phyloP scores from a whole-genome alignment of 2,329 filamentous ascomycete species.

The Colletotrichum musicola region DNA sequence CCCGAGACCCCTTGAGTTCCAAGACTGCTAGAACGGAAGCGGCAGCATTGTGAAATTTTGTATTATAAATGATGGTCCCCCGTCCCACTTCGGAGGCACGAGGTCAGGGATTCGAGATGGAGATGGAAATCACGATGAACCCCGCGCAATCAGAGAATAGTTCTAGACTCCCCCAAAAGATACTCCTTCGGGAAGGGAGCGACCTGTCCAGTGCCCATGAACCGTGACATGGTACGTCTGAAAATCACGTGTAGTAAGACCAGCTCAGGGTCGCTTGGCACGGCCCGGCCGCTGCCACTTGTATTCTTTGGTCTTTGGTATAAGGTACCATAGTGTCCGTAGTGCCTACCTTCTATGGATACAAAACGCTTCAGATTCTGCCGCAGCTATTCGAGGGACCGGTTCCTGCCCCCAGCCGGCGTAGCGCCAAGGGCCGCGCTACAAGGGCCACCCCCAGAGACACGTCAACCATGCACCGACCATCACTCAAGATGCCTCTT shows the following conservation, averaged over 20 bases:
- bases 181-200: neutral
- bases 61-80: neutral
- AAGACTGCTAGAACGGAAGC: neutral
- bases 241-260: slow-evolving; percentile 26
- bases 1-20: neutral
- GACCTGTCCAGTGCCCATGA: neutral
- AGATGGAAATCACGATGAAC: slow-evolving; percentile 10
- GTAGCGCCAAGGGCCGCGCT: slow-evolving; percentile 17
- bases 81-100: neutral
- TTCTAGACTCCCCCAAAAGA: slow-evolving; percentile 2
- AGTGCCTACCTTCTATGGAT: no score
- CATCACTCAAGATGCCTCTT: neutral
- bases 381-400: neutral
- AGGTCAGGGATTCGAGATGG: slow-evolving; percentile 20
- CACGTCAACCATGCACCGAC: slow-evolving; percentile 38
- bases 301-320: neutral
- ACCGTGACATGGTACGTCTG: slow-evolving; percentile 7
- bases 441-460: slow-evolving; percentile 27
- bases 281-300: slow-evolving; percentile 20
- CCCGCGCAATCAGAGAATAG: slow-evolving; percentile 10
- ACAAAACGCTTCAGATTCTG: neutral
- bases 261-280: slow-evolving; percentile 22
- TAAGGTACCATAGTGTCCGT: neutral
- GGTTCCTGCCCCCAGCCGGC: slow-evolving; percentile 3
- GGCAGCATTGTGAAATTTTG: neutral